Percentiles rank a stretch among this genome's conserved stretches.
Evolutionary conservation across 2,329 filamentous ascomycete species (phyloP).

Genomic region (Epichloe hybrida): DNA sequence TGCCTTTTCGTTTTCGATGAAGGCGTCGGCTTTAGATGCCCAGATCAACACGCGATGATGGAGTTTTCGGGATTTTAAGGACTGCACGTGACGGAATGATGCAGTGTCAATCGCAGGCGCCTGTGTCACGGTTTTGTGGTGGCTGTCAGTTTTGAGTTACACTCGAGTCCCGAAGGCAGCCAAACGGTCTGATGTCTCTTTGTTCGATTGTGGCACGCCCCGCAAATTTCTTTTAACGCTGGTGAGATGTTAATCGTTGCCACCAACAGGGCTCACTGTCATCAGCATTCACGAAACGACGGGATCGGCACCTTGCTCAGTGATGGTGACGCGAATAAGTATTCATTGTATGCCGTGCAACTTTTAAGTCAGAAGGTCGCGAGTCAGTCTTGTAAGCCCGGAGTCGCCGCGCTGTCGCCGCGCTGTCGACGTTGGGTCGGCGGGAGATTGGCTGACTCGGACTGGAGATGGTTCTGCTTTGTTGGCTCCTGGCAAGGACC

Average conservation of each 20-base stretch:
- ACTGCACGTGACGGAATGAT: neutral
- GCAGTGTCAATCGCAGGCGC: neutral
- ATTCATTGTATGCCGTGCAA: neutral
- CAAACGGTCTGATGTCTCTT: neutral
- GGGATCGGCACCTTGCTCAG: neutral
- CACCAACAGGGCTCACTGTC: neutral
- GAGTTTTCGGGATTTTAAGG: neutral
- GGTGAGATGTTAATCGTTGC: neutral
- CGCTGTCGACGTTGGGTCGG: neutral
- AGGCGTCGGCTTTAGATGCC: neutral
- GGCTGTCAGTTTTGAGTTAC: neutral
- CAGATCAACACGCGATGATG: neutral
- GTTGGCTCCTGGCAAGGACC: neutral
- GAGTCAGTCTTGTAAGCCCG: neutral
- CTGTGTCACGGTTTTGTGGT: conserved; percentile 1
- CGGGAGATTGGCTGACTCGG: neutral
- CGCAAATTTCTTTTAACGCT: neutral
- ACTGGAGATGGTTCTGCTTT: neutral
- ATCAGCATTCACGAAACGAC: neutral
- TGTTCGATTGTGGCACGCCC: neutral
- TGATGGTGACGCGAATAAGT: neutral
- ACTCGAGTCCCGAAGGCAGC: neutral
- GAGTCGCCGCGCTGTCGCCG: conserved; percentile 1
- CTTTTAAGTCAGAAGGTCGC: neutral
- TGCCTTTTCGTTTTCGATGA: neutral